These are phyloP conservation scores for Microcyclosporella mali DNA, from an alignment of 2,329 filamentous ascomycete species.

Conservation along the genomic window DNA sequence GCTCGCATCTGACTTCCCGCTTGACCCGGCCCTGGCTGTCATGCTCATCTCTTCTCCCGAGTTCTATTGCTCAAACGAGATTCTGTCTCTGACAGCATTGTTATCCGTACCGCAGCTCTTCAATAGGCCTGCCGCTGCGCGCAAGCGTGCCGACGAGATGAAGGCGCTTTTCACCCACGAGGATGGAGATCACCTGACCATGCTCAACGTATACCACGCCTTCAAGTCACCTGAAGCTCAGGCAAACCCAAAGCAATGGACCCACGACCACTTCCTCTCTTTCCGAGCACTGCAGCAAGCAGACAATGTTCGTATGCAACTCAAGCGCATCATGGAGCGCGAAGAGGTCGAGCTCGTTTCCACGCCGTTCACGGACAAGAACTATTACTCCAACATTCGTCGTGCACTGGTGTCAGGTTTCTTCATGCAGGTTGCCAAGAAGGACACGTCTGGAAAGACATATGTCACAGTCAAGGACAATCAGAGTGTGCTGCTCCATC, in stretches of 20 bases:
- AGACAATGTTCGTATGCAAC: slow-evolving; percentile 85
- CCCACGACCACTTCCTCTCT: slow-evolving; percentile 92
- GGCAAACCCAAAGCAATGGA: slow-evolving; percentile 80
- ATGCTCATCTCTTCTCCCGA: slow-evolving; percentile 98
- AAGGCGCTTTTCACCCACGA: slow-evolving; percentile 87
- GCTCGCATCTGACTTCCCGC: slow-evolving; percentile 87
- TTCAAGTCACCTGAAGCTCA: slow-evolving; percentile 73
- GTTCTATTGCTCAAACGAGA: slow-evolving; percentile 98
- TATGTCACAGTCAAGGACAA: slow-evolving; percentile 97
- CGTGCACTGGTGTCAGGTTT: slow-evolving; percentile 88
- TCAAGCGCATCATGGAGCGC: slow-evolving; percentile 95
- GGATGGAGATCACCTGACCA: slow-evolving; percentile 90
- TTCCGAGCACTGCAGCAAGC: slow-evolving; percentile 83
- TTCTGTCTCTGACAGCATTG: slow-evolving; percentile 87
- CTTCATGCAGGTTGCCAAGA: slow-evolving; percentile 99
- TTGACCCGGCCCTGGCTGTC: slow-evolving; percentile 88
- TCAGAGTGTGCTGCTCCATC: slow-evolving; percentile 86
- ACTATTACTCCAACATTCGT: slow-evolving; percentile 97
- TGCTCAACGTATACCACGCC: slow-evolving; percentile 96
- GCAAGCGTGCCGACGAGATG: slow-evolving; percentile 95
- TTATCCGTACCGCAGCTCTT: slow-evolving; percentile 94
- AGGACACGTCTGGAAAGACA: slow-evolving; percentile 77
- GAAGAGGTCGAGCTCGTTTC: slow-evolving; percentile 78
- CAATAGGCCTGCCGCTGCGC: slow-evolving; percentile 73
- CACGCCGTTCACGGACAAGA: slow-evolving; percentile 87